Conservation (phyloP, 768 basidiomycete species). For the Lentinula aciculospora region DNA sequence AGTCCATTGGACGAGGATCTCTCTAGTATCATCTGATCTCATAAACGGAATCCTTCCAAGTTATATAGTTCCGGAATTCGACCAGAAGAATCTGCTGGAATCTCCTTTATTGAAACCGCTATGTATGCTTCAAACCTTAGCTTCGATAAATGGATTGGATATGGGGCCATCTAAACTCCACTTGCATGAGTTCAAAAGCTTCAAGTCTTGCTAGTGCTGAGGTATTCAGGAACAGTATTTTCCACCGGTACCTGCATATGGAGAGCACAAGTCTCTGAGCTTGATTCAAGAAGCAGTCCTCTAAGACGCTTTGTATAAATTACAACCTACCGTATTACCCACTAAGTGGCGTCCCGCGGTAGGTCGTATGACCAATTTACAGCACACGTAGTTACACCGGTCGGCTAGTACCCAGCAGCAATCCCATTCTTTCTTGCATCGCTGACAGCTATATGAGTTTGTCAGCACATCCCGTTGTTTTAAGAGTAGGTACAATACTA, state of each 20-base stretch:
- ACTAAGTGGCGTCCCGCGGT: neutral
- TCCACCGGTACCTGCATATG: too few species aligned
- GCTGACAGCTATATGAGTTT: constrained; percentile 56
- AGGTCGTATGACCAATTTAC: neutral
- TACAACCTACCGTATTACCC: neutral
- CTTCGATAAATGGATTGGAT: neutral
- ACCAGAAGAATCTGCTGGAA: neutral
- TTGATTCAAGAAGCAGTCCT: too few species aligned
- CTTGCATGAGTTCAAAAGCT: neutral
- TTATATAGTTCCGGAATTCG: neutral
- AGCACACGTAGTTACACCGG: neutral
- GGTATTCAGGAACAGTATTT: neutral
- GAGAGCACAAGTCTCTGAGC: too few species aligned
- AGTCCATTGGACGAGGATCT: neutral
- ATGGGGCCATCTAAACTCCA: neutral
- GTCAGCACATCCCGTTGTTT: neutral
- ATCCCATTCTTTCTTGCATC: constrained; percentile 94
- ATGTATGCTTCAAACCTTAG: neutral
- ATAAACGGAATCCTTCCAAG: neutral
- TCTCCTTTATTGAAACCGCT: neutral
- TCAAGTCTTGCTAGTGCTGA: neutral
- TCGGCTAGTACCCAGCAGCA: constrained; percentile 69
- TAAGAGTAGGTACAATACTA: too few species aligned
- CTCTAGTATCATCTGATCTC: neutral
- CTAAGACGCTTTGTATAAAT: neutral